Percentiles rank a stretch among this genome's conserved stretches.
Conservation (phyloP, 2,329 filamentous ascomycete species). For the Myriosclerotinia curreyana region DNA sequence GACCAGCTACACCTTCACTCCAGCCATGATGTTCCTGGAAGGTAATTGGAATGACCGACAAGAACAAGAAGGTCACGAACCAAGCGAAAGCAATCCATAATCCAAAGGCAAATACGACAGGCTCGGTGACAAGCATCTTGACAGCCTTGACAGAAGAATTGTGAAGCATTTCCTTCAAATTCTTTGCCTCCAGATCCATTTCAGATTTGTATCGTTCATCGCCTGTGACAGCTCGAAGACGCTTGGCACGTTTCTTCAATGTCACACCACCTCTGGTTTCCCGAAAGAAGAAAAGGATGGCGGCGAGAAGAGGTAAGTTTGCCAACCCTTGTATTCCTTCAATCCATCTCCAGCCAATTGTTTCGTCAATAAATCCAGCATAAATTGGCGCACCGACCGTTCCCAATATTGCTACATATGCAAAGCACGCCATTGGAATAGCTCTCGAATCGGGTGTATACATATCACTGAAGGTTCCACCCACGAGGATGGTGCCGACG, state of each 20-base stretch:
- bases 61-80: conserved; percentile 81
- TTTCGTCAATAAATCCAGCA: conserved; percentile 55
- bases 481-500: conserved; percentile 69
- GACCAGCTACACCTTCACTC: conserved; percentile 56
- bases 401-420: conserved; percentile 66
- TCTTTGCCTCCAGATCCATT: conserved; percentile 51
- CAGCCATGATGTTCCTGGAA: conserved; percentile 68
- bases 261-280: conserved; percentile 81
- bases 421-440: conserved; percentile 83
- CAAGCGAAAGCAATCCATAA: conserved; percentile 87
- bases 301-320: conserved; percentile 58
- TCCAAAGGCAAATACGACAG: conserved; percentile 79
- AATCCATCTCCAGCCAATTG: conserved; percentile 75
- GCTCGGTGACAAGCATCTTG: conserved; percentile 65
- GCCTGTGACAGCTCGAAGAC: conserved; percentile 61
- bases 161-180: conserved; percentile 62
- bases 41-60: conserved; percentile 74
- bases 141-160: conserved; percentile 76
- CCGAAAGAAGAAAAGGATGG: conserved; percentile 68
- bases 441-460: conserved; percentile 76
- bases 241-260: conserved; percentile 68
- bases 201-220: conserved; percentile 51
- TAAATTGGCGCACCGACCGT: conserved; percentile 70
- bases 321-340: conserved; percentile 80
- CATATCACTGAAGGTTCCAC: conserved; percentile 84